These are phyloP conservation scores for Thielaviopsis euricoi DNA, from an alignment of 2,329 filamentous ascomycete species.

Conservation along the genomic window DNA sequence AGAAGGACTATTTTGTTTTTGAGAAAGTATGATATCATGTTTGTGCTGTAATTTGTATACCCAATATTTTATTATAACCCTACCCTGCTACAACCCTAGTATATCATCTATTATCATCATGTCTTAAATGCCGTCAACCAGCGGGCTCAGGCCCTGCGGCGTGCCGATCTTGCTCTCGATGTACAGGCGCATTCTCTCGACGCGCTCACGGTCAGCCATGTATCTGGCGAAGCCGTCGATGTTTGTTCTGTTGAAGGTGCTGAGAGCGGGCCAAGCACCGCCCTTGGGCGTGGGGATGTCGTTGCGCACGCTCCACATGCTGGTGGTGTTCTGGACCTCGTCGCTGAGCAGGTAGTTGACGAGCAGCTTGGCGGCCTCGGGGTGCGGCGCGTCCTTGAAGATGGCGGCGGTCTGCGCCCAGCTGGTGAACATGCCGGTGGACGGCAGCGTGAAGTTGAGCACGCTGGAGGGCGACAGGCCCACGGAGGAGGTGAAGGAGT, in stretches of 20 bases:
- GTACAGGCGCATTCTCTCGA: conserved; percentile 26
- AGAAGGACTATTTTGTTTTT: no score
- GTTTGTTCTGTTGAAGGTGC: conserved; percentile 19
- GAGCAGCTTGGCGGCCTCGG: conserved; percentile 33
- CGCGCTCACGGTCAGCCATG: conserved; percentile 24
- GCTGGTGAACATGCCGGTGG: conserved; percentile 24
- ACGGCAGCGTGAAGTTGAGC: conserved; percentile 19
- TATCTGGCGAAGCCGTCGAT: conserved; percentile 23
- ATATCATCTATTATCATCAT: no score
- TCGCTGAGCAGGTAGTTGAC: conserved; percentile 28
- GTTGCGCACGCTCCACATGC: conserved; percentile 20
- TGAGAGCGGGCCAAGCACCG: conserved; percentile 16
- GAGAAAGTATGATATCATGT: no score
- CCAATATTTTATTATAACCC: no score
- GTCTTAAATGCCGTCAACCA: conserved; percentile 20
- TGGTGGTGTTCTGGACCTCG: conserved; percentile 21
- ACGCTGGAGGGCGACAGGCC: conserved; percentile 9
- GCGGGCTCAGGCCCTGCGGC: conserved; percentile 25
- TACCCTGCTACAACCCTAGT: no score
- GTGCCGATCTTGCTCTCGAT: conserved; percentile 27
- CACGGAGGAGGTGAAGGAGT: neutral
- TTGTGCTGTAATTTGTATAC: no score
- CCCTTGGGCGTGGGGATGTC: conserved; percentile 19
- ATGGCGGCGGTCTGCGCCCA: conserved; percentile 35
- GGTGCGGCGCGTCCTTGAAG: conserved; percentile 29